Conservation (phyloP, 495 filamentous ascomycete species). For the Pyronema domesticum region DNA sequence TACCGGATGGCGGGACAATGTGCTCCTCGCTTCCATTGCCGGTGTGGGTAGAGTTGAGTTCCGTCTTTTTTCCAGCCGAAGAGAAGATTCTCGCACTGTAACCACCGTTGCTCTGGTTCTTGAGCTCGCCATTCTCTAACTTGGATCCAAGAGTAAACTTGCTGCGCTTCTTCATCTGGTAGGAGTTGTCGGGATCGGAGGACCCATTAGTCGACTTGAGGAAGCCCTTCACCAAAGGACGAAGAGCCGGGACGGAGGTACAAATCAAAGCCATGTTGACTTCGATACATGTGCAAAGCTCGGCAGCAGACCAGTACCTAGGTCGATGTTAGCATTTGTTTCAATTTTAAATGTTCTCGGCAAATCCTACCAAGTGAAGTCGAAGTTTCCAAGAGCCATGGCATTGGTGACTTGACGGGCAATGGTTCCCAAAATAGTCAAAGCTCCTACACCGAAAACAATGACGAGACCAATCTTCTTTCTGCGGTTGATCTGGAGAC, state of each 20-base stretch:
- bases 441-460: background rate
- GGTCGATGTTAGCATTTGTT: background rate
- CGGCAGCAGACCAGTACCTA: background rate
- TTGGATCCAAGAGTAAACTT: too few species aligned
- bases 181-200: background rate
- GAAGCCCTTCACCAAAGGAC: background rate
- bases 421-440: background rate
- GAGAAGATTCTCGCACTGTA: background rate
- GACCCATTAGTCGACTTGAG: background rate
- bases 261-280: slow-evolving; percentile 4
- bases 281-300: slow-evolving; percentile 2
- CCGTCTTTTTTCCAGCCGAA: background rate
- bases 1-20: background rate
- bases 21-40: slow-evolving; percentile 2
- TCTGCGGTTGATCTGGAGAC: slow-evolving; percentile 5
- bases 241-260: background rate
- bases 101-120: background rate
- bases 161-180: background rate
- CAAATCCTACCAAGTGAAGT: slow-evolving; percentile 2
- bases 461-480: slow-evolving; percentile 9
- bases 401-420: slow-evolving; percentile 1
- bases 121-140: background rate
- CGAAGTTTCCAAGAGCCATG: background rate
- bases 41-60: background rate
- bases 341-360: too few species aligned